Evolutionary conservation across 75 land plant genomes (phyloP).

Genomic region (Sequoiadendron giganteum): DNA sequence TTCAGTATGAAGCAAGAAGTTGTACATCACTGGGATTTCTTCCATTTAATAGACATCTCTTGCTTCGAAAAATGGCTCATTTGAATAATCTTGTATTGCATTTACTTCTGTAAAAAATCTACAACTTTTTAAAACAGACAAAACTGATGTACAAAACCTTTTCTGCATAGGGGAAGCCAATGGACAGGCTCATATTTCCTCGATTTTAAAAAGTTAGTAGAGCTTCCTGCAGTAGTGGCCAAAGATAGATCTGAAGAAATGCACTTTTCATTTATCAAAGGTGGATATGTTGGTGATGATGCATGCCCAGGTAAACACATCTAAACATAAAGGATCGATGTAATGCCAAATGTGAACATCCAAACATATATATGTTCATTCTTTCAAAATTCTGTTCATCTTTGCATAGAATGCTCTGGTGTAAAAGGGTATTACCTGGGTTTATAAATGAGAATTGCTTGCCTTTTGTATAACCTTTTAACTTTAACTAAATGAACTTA

Average conservation of each 20-base stretch:
- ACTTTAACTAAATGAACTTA: not conserved
- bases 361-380: not conserved
- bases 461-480: not conserved
- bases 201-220: slow-evolving; percentile 61
- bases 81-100: not conserved
- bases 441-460: not conserved
- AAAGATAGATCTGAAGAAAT: slow-evolving; percentile 42
- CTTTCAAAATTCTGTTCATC: not conserved
- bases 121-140: not conserved
- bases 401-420: not conserved
- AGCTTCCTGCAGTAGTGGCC: slow-evolving; percentile 14
- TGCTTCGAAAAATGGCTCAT: not conserved
- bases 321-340: not conserved
- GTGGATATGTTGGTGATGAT: slow-evolving; percentile 70
- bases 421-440: not conserved
- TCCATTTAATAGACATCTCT: not conserved
- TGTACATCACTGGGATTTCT: not conserved
- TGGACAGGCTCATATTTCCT: slow-evolving; percentile 88
- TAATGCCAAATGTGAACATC: not conserved
- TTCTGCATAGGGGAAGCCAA: slow-evolving; percentile 57
- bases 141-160: not conserved
- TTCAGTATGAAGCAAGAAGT: not conserved
- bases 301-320: slow-evolving; percentile 1
- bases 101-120: not conserved
- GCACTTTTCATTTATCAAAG: slow-evolving; percentile 72